Percentiles rank a stretch among this genome's conserved stretches.
phyloP scores from a whole-genome alignment of 176 grass and related monocot genomes.

The Bonia amplexicaulis region DNA sequence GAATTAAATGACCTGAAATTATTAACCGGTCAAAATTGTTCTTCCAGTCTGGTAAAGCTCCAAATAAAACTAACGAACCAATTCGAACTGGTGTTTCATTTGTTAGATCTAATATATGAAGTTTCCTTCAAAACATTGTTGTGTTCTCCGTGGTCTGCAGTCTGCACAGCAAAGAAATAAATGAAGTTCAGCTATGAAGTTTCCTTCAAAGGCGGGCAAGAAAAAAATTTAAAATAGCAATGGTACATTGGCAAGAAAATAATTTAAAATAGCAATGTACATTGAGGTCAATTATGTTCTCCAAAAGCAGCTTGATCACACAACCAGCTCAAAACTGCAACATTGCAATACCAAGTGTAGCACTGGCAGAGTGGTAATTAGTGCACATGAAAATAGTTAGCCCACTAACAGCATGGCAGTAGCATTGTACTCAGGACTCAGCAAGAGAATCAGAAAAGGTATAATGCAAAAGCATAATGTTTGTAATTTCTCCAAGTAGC shows the following conservation, averaged over 20 bases:
- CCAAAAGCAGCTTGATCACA: background rate
- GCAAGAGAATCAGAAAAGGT: background rate
- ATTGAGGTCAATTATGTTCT: background rate
- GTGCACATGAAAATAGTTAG: background rate
- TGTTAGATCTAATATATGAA: background rate
- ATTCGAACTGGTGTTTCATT: background rate
- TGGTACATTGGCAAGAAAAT: background rate
- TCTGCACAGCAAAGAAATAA: background rate
- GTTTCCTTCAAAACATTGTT: background rate
- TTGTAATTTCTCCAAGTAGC: background rate
- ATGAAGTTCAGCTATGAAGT: background rate
- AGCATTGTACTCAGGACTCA: background rate
- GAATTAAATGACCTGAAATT: background rate
- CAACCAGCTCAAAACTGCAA: constrained; percentile 8
- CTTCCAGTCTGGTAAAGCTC: background rate
- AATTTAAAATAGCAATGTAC: background rate
- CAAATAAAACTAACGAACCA: background rate
- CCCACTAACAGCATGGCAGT: background rate
- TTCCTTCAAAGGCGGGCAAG: too few species aligned
- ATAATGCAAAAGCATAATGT: background rate
- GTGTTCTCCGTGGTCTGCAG: background rate
- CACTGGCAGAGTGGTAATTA: background rate
- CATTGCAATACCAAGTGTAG: background rate
- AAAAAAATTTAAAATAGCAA: background rate
- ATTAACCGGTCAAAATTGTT: background rate